These are phyloP conservation scores for Pseudoperonospora humuli DNA, from an alignment of 352 stramenopile species.

Conservation along the genomic window DNA sequence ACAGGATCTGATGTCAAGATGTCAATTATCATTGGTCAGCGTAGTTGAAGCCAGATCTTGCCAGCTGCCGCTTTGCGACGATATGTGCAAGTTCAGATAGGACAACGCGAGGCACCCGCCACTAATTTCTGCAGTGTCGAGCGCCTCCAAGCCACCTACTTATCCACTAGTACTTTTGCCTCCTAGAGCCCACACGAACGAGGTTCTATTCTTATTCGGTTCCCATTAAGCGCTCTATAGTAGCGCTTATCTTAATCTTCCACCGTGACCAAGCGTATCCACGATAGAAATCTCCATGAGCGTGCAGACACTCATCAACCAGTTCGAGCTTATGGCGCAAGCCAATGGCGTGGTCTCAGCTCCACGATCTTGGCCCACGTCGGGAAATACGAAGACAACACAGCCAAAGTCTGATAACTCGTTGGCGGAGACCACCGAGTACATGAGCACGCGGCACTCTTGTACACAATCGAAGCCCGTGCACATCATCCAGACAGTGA, in stretches of 20 bases:
- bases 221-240: background rate
- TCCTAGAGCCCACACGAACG: constrained; percentile 6
- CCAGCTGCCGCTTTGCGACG: constrained; percentile 7
- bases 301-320: constrained; percentile 29
- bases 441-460: constrained; percentile 4
- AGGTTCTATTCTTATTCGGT: constrained; percentile 1
- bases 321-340: constrained; percentile 28
- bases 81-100: background rate
- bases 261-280: constrained; percentile 1
- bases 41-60: constrained; percentile 11
- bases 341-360: constrained; percentile 1
- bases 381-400: constrained; percentile 1
- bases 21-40: constrained; percentile 8
- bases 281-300: constrained; percentile 12
- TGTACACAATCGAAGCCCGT: constrained; percentile 8
- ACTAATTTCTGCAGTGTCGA: constrained; percentile 1
- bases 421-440: constrained; percentile 10
- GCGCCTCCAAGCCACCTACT: too few relatives aligned
- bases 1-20: constrained; percentile 6
- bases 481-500: background rate
- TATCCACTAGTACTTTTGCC: constrained; percentile 20
- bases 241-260: too few relatives aligned
- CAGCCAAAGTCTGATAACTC: constrained; percentile 13
- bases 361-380: constrained; percentile 3
- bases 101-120: background rate